phyloP scores from a whole-genome alignment of 768 basidiomycete genomes.

The Mycena pura region DNA sequence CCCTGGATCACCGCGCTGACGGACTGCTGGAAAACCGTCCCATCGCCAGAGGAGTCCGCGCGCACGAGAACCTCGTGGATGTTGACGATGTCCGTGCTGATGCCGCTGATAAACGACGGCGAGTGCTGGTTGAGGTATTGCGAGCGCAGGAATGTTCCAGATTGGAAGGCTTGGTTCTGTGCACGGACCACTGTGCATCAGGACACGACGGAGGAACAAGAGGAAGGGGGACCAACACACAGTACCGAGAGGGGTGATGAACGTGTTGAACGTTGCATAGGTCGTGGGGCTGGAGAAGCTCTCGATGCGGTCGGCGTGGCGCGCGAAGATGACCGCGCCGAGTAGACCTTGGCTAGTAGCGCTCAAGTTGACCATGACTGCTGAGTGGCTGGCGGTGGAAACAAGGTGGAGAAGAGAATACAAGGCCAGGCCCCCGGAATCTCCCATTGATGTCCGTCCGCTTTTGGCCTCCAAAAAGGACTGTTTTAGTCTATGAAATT shows the following conservation, averaged over 20 bases:
- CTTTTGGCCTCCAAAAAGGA: too few relatives aligned
- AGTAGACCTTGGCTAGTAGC: slow-evolving; percentile 9
- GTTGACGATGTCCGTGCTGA: slow-evolving; percentile 38
- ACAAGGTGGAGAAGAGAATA: too few relatives aligned
- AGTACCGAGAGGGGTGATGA: slow-evolving; percentile 25
- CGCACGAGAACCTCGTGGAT: slow-evolving; percentile 48
- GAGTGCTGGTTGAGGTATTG: slow-evolving; percentile 51
- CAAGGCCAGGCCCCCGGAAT: too few relatives aligned
- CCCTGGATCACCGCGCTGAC: slow-evolving; percentile 60
- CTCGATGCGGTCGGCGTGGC: slow-evolving; percentile 24
- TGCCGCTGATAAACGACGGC: slow-evolving; percentile 46
- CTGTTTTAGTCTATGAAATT: too few relatives aligned
- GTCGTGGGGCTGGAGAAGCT: slow-evolving; percentile 24
- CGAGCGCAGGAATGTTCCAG: slow-evolving; percentile 44
- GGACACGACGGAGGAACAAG: not conserved
- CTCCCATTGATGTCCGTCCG: too few relatives aligned
- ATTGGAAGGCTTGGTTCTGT: slow-evolving; percentile 25
- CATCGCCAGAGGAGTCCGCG: slow-evolving; percentile 61
- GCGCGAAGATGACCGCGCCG: slow-evolving; percentile 21
- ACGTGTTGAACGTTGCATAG: slow-evolving; percentile 21
- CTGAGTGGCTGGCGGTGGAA: too few relatives aligned
- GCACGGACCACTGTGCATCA: not conserved
- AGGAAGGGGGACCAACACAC: not conserved
- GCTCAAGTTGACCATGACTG: slow-evolving; percentile 14
- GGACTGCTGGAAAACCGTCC: slow-evolving; percentile 57